Evolutionary conservation across 78 protist species (phyloP).

Genomic region (Protostelium mycophagum): DNA sequence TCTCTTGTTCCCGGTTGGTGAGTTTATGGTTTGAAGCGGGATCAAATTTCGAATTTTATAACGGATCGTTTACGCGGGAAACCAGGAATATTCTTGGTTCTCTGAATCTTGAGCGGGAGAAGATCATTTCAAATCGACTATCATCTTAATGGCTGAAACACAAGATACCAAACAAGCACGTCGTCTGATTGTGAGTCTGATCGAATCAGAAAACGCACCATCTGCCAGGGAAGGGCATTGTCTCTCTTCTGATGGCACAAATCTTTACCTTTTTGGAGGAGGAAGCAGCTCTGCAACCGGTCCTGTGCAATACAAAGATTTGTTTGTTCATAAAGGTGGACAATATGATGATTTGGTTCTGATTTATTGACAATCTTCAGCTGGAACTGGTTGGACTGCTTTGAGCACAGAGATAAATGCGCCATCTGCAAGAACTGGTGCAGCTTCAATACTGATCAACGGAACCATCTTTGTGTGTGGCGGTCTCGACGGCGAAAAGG

Average conservation of each 20-base stretch:
- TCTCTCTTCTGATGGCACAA: neutral
- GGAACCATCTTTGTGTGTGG: neutral
- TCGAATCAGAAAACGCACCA: neutral
- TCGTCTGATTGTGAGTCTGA: no score
- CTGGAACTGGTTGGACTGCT: neutral
- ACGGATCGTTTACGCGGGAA: no score
- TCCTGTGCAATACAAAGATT: neutral
- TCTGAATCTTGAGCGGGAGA: no score
- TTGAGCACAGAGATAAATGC: neutral
- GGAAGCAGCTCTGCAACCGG: neutral
- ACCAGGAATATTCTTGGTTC: no score
- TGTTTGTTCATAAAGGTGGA: neutral
- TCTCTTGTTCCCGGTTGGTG: no score
- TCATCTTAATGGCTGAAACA: no score
- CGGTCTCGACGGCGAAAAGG: neutral
- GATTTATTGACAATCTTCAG: neutral
- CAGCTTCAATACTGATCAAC: neutral
- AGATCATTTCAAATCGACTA: no score
- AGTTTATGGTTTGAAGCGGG: no score
- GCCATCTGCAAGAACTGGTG: neutral
- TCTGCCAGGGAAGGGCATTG: neutral
- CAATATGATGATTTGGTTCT: neutral
- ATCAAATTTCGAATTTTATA: no score
- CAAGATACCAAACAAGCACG: no score
- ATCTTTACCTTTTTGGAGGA: neutral